phyloP scores from a whole-genome alignment of 2,329 filamentous ascomycete genomes.

The Aspergillus novoparasiticus region DNA sequence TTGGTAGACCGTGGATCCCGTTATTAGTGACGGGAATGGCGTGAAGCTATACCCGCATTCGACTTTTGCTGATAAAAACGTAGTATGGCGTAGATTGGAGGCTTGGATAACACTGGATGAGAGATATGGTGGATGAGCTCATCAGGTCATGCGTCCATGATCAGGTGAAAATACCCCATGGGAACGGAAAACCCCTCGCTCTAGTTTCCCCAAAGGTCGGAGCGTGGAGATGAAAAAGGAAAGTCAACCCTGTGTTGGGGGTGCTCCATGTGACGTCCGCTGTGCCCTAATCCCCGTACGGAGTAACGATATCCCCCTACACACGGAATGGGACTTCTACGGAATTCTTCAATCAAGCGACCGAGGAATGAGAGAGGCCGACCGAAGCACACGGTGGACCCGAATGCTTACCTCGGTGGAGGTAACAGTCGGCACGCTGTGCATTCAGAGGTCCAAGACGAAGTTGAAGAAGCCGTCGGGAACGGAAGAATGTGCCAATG shows the following conservation, averaged over 20 bases:
- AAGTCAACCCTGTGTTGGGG: constrained; percentile 9
- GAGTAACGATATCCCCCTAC: not conserved
- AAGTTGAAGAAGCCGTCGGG: constrained; percentile 2
- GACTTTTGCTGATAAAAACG: not conserved
- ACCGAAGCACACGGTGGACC: constrained; percentile 7
- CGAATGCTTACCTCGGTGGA: constrained; percentile 4
- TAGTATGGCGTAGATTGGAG: not conserved
- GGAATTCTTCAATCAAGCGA: constrained; percentile 1
- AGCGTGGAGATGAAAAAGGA: not conserved
- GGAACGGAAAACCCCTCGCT: constrained; percentile 8
- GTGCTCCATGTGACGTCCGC: constrained; percentile 6
- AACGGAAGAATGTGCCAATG: constrained; percentile 8
- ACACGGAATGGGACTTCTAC: constrained; percentile 1
- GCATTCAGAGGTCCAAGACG: constrained; percentile 1
- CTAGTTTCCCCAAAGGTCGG: constrained; percentile 9
- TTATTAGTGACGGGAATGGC: constrained; percentile 8
- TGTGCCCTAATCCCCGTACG: not conserved
- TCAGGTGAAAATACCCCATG: constrained; percentile 11
- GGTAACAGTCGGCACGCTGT: not conserved
- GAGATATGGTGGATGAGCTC: not conserved
- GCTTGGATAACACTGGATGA: not conserved
- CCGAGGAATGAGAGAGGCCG: constrained; percentile 8
- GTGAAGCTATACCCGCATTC: constrained; percentile 4
- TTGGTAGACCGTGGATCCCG: constrained; percentile 7
- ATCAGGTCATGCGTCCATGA: not conserved